These are phyloP conservation scores for Gracilaria domingensis DNA, from an alignment of 23 red algal species.

Conservation along the genomic window DNA sequence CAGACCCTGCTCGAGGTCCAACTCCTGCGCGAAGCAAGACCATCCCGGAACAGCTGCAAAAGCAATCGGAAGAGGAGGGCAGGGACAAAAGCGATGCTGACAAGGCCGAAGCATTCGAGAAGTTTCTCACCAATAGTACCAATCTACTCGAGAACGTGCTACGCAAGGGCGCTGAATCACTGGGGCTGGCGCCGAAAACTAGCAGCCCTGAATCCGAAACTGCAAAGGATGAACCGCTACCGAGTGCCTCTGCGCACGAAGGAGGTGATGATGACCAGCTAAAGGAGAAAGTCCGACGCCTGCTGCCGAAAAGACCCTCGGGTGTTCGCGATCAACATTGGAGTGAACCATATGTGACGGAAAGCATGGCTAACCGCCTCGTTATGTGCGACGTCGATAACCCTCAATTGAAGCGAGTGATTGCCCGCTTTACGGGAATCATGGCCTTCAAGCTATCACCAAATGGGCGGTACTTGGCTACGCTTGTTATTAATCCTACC, in stretches of 20 bases:
- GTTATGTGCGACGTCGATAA: constrained; percentile 68
- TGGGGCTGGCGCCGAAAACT: constrained; percentile 37
- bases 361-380: constrained; percentile 32
- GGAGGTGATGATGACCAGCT: constrained; percentile 7
- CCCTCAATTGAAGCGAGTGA: constrained; percentile 40
- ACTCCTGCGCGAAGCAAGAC: background rate
- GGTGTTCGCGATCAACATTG: constrained; percentile 19
- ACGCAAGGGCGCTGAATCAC: constrained; percentile 60
- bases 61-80: background rate
- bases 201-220: background rate
- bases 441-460: constrained; percentile 72
- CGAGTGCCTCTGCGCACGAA: constrained; percentile 9
- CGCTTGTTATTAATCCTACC: constrained; percentile 69
- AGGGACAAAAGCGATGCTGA: background rate
- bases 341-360: constrained; percentile 20
- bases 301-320: constrained; percentile 40
- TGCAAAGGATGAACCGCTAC: background rate
- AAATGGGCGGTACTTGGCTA: constrained; percentile 54
- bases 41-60: background rate
- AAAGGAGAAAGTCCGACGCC: constrained; percentile 31
- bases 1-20: background rate
- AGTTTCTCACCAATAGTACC: constrained; percentile 32
- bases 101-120: constrained; percentile 44
- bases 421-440: constrained; percentile 54
- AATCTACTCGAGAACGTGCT: constrained; percentile 46